Base-by-base conservation (phyloP, 1,284 basidiomycete genomes). In the Papiliotrema nemorosa region DNA sequence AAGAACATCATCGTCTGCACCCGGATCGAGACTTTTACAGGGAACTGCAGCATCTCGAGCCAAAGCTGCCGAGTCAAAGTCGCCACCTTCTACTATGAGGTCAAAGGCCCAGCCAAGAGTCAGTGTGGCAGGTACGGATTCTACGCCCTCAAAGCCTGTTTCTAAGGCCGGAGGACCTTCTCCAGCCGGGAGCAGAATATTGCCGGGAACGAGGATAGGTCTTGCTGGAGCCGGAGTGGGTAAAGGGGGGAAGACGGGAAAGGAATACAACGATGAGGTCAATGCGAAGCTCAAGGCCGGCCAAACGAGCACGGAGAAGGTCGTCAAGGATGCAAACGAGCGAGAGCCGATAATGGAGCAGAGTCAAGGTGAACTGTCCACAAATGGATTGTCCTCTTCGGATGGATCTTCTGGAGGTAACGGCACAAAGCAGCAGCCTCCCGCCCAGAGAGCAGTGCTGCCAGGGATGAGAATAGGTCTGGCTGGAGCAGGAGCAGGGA, bases 41-140 rank as follows among this genome's bases (percentile, higher is more conserved):
- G 66, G 63, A 26, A 66, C 66, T 36, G 66, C 66, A 4, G 60
- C 64, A 3, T 64, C 62, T 7, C 44, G 66, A 34, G 59, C 63
- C 16, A 52, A 52, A 50, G 60, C 62, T 7, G 62, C 59, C 1
- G 38, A 35, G 16, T 18, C 21, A n/a, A 47, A 35, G 22, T 44
- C 29, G 29, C 14, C 29, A 7, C 29, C 29, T 14, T 31, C 29
- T 7, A 31, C 29, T 14, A 21, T 22, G 6, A 21, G 14, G 37
- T 12, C 9, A 12, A 47, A 2, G 14, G 16, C 36, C 6, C 16
- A 24, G 14, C 22, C 44, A n/a, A 5, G 25, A 16, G 25, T 7
- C 34, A 37, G 10, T 9, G n/a, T 7, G 27, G 42, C 29, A n/a
- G n/a, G n/a, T 14, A 10, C 4, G 7, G 7, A 14, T 37, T 7